These are phyloP conservation scores for Apiospora malaysiana DNA, from an alignment of 2,329 filamentous ascomycete genomes.

Conservation along the genomic window DNA sequence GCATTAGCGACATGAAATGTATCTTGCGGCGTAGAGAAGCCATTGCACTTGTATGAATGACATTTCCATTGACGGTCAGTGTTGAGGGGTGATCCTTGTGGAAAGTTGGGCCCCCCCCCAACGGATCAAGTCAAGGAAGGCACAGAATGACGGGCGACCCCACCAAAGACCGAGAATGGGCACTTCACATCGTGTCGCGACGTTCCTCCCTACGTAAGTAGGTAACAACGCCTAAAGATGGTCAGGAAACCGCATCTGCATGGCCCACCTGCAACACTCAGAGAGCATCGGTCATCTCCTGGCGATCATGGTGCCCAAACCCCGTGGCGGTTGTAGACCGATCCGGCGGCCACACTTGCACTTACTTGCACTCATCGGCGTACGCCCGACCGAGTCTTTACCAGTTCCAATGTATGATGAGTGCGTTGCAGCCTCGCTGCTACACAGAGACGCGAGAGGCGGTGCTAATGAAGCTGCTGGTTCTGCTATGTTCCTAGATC, in stretches of 20 bases:
- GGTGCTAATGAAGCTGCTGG: neutral
- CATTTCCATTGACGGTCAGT: slow-evolving; percentile 9
- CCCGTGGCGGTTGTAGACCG: neutral
- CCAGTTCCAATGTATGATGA: neutral
- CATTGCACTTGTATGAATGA: neutral
- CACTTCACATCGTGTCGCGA: slow-evolving; percentile 9
- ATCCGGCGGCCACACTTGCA: neutral
- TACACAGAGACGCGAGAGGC: neutral
- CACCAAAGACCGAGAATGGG: slow-evolving; percentile 4
- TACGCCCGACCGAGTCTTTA: neutral
- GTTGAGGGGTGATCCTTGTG: slow-evolving; percentile 8
- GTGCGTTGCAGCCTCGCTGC: neutral
- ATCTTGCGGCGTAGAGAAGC: neutral
- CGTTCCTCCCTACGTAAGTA: neutral
- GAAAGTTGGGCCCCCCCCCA: neutral
- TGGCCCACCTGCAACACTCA: neutral
- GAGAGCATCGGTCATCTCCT: neutral
- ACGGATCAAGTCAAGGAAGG: neutral
- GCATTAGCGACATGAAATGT: neutral
- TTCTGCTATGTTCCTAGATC: neutral
- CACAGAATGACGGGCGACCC: slow-evolving; percentile 6
- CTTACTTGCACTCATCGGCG: no score
- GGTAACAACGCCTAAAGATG: slow-evolving; percentile 5
- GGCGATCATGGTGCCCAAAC: neutral
- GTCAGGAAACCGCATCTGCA: neutral